phyloP scores from a whole-genome alignment of 805 yeast genomes.

The Torulaspora quercuum region DNA sequence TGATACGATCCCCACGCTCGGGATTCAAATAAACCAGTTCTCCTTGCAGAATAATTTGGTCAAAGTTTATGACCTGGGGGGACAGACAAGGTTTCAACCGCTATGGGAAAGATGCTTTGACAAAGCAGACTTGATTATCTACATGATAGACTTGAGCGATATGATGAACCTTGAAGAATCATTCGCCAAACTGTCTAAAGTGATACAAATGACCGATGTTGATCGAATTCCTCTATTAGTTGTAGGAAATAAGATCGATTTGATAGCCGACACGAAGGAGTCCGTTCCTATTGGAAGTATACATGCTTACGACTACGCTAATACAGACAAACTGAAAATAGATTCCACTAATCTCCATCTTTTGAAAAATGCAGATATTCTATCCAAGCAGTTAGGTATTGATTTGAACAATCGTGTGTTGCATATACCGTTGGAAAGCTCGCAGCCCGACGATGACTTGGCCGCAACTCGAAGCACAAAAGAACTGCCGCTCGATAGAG shows the following conservation, averaged over 20 bases:
- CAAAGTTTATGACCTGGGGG: slow-evolving; percentile 23
- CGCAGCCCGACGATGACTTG: slow-evolving; percentile 1
- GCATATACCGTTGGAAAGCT: slow-evolving; percentile 13
- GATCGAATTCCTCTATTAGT: slow-evolving; percentile 24
- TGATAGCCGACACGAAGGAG: slow-evolving; percentile 12
- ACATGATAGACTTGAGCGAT: slow-evolving; percentile 27
- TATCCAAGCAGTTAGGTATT: slow-evolving; percentile 23
- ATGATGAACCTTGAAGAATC: slow-evolving; percentile 17
- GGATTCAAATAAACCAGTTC: slow-evolving; percentile 19
- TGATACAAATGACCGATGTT: slow-evolving; percentile 20
- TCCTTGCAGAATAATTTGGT: slow-evolving; percentile 18
- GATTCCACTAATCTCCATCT: slow-evolving; percentile 18
- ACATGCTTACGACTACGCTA: slow-evolving; percentile 20
- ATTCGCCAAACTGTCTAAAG: slow-evolving; percentile 15
- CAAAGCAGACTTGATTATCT: slow-evolving; percentile 23
- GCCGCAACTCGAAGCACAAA: slow-evolving; percentile 6
- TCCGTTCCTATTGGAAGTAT: slow-evolving; percentile 5
- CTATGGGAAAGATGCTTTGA: slow-evolving; percentile 24
- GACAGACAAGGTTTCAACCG: slow-evolving; percentile 25
- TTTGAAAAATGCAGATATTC: slow-evolving; percentile 21
- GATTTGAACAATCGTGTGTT: slow-evolving; percentile 22
- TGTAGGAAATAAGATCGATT: slow-evolving; percentile 24
- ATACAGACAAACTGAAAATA: slow-evolving; percentile 16
- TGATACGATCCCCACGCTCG: slow-evolving; percentile 27
- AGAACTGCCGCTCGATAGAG: slow-evolving; percentile 19